These are phyloP conservation scores for Mycena capillaripes DNA, from an alignment of 768 basidiomycete genomes.

Conservation along the genomic window DNA sequence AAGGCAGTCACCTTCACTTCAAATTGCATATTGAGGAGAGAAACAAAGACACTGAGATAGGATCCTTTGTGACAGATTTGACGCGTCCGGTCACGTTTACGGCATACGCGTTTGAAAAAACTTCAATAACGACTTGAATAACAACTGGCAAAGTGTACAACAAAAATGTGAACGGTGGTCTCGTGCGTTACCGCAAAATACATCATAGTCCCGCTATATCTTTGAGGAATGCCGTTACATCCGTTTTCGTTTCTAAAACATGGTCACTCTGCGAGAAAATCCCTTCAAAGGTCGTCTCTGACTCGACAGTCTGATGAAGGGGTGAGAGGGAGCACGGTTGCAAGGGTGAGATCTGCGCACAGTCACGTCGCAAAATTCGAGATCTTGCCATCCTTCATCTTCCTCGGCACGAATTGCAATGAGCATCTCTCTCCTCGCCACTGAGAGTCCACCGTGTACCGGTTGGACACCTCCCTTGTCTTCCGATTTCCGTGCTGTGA, in stretches of 20 bases:
- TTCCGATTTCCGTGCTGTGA: slow-evolving; percentile 78
- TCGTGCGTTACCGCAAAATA: no score
- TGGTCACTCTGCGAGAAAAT: slow-evolving; percentile 73
- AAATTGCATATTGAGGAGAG: slow-evolving; percentile 27
- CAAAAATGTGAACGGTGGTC: no score
- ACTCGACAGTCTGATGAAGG: slow-evolving; percentile 66
- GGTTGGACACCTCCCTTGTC: slow-evolving; percentile 64
- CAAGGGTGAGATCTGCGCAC: slow-evolving; percentile 54
- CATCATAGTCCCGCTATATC: slow-evolving; percentile 67
- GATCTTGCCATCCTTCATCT: slow-evolving; percentile 81
- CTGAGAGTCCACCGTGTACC: slow-evolving; percentile 76
- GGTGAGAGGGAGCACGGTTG: slow-evolving; percentile 20
- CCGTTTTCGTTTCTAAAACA: slow-evolving; percentile 66
- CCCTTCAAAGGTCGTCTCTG: slow-evolving; percentile 69
- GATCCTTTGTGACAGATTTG: not conserved
- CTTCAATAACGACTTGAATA: no score
- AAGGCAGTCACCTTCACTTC: slow-evolving; percentile 1
- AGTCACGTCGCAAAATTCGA: slow-evolving; percentile 75
- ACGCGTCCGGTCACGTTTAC: no score
- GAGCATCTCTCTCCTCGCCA: slow-evolving; percentile 83
- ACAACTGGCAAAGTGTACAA: no score
- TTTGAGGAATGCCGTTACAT: slow-evolving; percentile 69
- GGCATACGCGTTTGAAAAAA: no score
- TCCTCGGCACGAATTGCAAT: slow-evolving; percentile 80
- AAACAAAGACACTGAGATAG: not conserved